phyloP scores from a whole-genome alignment of 2,329 filamentous ascomycete species.

The Zasmidium angulare region DNA sequence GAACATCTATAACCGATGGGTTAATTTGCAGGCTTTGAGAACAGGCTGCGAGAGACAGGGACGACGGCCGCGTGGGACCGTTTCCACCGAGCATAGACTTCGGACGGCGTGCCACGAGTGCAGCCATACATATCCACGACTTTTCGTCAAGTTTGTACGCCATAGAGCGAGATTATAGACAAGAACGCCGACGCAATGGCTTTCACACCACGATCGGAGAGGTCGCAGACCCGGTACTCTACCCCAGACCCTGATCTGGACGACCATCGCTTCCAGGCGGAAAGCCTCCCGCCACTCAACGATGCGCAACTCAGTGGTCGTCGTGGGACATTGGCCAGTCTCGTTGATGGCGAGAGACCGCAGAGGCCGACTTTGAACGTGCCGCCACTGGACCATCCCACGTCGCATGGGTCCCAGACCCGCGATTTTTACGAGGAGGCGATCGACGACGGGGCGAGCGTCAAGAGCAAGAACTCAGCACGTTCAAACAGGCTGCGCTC shows the following conservation, averaged over 20 bases:
- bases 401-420: conserved; percentile 48
- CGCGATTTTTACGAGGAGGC: conserved; percentile 82
- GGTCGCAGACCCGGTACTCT: conserved; percentile 64
- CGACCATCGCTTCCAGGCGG: conserved; percentile 73
- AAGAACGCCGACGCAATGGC: conserved; percentile 37
- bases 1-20: conserved; percentile 27
- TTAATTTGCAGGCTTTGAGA: conserved; percentile 26
- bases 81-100: too few species aligned
- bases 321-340: conserved; percentile 72
- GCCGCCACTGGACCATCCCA: conserved; percentile 41
- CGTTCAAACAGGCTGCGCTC: conserved; percentile 41
- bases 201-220: conserved; percentile 66
- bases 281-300: conserved; percentile 60
- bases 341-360: conserved; percentile 48
- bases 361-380: conserved; percentile 47
- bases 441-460: conserved; percentile 72
- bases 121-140: neutral
- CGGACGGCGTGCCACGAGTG: too few species aligned
- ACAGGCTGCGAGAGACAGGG: conserved; percentile 8
- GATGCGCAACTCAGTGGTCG: conserved; percentile 39
- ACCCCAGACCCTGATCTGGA: conserved; percentile 79
- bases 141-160: neutral
- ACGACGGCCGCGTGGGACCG: neutral
- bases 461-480: conserved; percentile 54
- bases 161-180: neutral